Evolutionary conservation across 371 early-diverging fungal genomes (phyloP), one percentile per base, ranked within the genome.

Genomic region (Apophysomyces ossiformis): DNA sequence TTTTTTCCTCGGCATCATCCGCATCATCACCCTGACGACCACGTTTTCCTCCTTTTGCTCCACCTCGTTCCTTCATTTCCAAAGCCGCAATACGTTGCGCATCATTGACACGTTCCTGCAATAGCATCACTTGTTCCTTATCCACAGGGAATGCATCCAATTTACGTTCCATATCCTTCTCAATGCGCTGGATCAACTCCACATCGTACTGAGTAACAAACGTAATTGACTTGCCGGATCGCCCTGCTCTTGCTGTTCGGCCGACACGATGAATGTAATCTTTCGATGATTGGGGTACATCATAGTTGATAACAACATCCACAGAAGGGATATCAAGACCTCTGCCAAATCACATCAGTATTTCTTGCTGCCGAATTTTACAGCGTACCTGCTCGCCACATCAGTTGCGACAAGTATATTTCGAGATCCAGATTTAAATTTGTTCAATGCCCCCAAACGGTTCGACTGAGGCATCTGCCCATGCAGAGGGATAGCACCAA

Each of bases 241-340:
- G 84, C 11, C 99, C 99, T 7, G 97, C 97, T 73, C 98, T 90
- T 7, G 97, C 99, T 0, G 99, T 98, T 70, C 99, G 90, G 37
- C 99, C 99, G 4, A 96, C 95, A 58, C 99, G 89, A 82, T 99
- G 99, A 66, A 99, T 93, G 78, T 99, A 99, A 70, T 94, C 95
- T 84, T 98, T 95, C 54, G 90, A 88, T 63, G 89, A 89, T 60
- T 92, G 86, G n/a, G 99, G 99, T 8, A 98, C 89, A 76, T 99
- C 99, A 69, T 95, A 99, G 83, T 99, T 97, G 70, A 99, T 82
- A 7, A 99, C 98, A 39, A 95, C 74, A 72, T 97, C 97, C 7
- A 99, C 98, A 1, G 85, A 70, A n/a, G 96, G 95, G 71, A 99
- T 98, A 88, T 99, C 99, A 68, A 99, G 78, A 65, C 99, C 99